Conservation (phyloP, 2,329 filamentous ascomycete species). For the Hypoxylon sp. region DNA sequence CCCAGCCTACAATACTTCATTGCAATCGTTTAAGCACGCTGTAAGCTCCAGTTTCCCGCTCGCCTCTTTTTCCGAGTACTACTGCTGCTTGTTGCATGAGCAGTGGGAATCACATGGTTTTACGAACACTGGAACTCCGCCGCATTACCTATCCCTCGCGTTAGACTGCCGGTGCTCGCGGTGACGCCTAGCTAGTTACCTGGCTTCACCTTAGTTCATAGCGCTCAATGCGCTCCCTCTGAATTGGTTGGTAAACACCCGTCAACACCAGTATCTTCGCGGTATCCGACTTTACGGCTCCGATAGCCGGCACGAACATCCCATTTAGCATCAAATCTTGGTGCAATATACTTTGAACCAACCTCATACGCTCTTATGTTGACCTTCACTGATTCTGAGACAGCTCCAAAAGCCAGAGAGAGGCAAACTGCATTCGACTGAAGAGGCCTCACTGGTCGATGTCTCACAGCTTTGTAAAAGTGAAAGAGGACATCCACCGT, state of each 20-base stretch:
- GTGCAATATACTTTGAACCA: constrained; percentile 23
- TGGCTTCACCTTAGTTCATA: constrained; percentile 22
- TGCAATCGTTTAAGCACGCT: constrained; percentile 32
- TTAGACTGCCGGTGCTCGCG: constrained; percentile 33
- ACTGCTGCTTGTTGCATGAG: constrained; percentile 41
- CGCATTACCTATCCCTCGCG: constrained; percentile 40
- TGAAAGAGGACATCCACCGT: constrained; percentile 45
- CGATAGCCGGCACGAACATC: constrained; percentile 18
- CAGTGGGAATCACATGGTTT: constrained; percentile 36
- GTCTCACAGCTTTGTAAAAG: constrained; percentile 47
- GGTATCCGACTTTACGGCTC: constrained; percentile 36
- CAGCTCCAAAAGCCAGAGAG: constrained; percentile 40
- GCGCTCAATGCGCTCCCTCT: constrained; percentile 25
- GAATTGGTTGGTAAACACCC: constrained; percentile 37
- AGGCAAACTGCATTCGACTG: constrained; percentile 37
- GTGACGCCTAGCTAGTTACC: constrained; percentile 30
- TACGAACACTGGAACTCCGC: constrained; percentile 36
- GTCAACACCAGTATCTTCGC: constrained; percentile 23
- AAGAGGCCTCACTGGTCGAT: constrained; percentile 42
- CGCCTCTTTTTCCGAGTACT: constrained; percentile 29
- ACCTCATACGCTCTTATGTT: constrained; percentile 20
- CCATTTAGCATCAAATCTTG: constrained; percentile 17
- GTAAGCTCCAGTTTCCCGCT: constrained; percentile 21
- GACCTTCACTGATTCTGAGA: constrained; percentile 38
- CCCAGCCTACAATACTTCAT: constrained; percentile 17